phyloP scores from a whole-genome alignment of 306 rosid species.

The Dalbergia cultrata region DNA sequence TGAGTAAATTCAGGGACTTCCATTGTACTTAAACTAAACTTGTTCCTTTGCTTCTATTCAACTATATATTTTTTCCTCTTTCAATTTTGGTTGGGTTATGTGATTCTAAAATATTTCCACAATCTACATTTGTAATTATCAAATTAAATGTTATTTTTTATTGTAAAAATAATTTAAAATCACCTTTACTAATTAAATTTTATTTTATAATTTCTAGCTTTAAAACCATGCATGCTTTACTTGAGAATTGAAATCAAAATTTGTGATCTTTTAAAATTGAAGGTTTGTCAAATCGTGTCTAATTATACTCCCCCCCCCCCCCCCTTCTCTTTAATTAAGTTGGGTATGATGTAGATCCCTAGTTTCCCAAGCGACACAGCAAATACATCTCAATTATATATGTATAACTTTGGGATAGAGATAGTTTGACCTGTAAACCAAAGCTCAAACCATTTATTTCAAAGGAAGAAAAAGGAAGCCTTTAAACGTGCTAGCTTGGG shows the following conservation, averaged over 20 bases:
- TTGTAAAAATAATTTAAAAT: too few relatives aligned
- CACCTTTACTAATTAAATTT: too few relatives aligned
- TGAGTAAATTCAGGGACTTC: too few relatives aligned
- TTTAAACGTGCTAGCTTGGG: constrained; percentile 60
- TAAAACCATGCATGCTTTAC: background rate
- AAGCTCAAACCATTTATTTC: constrained; percentile 51
- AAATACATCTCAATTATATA: constrained; percentile 32
- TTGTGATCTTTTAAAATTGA: background rate
- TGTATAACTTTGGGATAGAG: constrained; percentile 31
- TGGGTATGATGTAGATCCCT: background rate
- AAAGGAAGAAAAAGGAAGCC: constrained; percentile 48
- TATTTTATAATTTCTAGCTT: background rate
- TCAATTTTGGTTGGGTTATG: too few relatives aligned
- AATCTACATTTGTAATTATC: too few relatives aligned
- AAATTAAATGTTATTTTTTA: too few relatives aligned
- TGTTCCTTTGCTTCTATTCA: too few relatives aligned
- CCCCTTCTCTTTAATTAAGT: too few relatives aligned
- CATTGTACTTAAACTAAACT: too few relatives aligned
- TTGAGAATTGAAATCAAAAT: background rate
- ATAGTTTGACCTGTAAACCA: constrained; percentile 60
- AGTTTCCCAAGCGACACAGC: constrained; percentile 33
- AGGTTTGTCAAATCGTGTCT: background rate
- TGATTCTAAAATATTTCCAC: too few relatives aligned
- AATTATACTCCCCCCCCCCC: too few relatives aligned
- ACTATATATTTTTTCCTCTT: too few relatives aligned